A percentile compares a stretch with the other conserved stretches of the same genome.
These are phyloP conservation scores for Papiliotrema fonsecae DNA, from an alignment of 1,284 basidiomycete species.

Conservation along the genomic window DNA sequence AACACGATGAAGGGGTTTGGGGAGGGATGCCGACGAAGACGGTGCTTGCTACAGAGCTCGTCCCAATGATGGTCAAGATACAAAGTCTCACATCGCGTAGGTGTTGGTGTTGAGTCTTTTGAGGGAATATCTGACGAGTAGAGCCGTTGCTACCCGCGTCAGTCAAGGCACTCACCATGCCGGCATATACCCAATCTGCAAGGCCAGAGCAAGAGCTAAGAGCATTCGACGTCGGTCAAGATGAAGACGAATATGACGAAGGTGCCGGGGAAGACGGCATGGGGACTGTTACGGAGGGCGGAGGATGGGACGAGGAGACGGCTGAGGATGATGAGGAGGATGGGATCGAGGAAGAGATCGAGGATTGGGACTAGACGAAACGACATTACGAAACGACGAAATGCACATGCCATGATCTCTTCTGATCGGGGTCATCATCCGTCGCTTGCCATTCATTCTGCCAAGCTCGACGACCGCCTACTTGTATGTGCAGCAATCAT, in stretches of 20 bases:
- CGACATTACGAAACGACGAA: neutral
- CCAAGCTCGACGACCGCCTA: no score
- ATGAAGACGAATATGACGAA: conserved; percentile 23
- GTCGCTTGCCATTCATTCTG: no score
- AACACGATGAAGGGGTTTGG: conserved; percentile 15
- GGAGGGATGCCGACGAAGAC: conserved; percentile 30
- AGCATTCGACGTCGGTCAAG: conserved; percentile 28
- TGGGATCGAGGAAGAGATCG: conserved; percentile 37
- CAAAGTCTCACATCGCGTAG: conserved; percentile 19
- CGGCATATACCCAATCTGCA: conserved; percentile 11
- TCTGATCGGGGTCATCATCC: no score
- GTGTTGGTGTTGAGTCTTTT: neutral
- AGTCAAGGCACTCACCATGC: conserved; percentile 25
- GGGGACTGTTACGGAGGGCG: conserved; percentile 9
- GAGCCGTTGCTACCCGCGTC: conserved; percentile 31
- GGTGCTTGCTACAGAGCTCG: conserved; percentile 33
- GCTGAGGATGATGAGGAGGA: conserved; percentile 17
- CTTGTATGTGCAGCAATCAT: no score
- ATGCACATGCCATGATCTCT: neutral
- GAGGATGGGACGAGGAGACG: conserved; percentile 20
- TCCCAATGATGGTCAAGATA: conserved; percentile 46
- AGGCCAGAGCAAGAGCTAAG: neutral
- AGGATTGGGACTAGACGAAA: conserved; percentile 29
- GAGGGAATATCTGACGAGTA: conserved; percentile 8
- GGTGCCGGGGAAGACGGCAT: conserved; percentile 18